Percentiles rank a stretch among this genome's conserved stretches.
phyloP scores from a whole-genome alignment of 1,284 basidiomycete species.

The Bondarzewia mesenterica region DNA sequence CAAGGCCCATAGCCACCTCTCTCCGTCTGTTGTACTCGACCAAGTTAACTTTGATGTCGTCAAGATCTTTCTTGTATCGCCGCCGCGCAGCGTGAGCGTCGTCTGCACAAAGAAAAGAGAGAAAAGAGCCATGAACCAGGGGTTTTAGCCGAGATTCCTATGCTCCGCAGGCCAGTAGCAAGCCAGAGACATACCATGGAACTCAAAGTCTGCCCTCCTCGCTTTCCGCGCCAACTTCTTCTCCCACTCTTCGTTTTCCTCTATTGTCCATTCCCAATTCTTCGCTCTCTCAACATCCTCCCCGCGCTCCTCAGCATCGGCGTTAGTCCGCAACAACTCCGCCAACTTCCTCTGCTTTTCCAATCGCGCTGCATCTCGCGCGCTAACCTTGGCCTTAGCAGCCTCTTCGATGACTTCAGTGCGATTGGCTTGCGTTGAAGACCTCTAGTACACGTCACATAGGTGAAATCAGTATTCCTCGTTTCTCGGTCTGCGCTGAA shows the following conservation, averaged over 20 bases:
- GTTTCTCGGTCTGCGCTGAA: background rate
- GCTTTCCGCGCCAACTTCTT: slow-evolving; percentile 74
- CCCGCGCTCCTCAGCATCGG: slow-evolving; percentile 82
- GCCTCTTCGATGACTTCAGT: slow-evolving; percentile 78
- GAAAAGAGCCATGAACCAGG: too few relatives aligned
- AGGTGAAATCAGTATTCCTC: too few relatives aligned
- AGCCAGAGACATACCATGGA: slow-evolving; percentile 49
- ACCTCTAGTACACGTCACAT: slow-evolving; percentile 39
- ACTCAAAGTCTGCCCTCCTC: slow-evolving; percentile 73
- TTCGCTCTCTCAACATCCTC: slow-evolving; percentile 73
- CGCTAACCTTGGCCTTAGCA: slow-evolving; percentile 65
- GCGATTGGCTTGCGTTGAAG: slow-evolving; percentile 75
- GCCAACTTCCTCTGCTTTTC: slow-evolving; percentile 86
- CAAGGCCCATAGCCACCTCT: slow-evolving; percentile 70
- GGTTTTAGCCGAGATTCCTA: too few relatives aligned
- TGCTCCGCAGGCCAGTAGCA: slow-evolving; percentile 16
- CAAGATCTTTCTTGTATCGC: slow-evolving; percentile 87
- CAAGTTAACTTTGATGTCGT: slow-evolving; percentile 81
- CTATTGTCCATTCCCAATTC: slow-evolving; percentile 92
- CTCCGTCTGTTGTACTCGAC: slow-evolving; percentile 82
- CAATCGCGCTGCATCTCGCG: slow-evolving; percentile 70
- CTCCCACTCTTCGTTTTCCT: slow-evolving; percentile 94
- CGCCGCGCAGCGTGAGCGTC: slow-evolving; percentile 83
- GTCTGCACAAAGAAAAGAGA: slow-evolving; percentile 44
- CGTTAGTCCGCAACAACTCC: slow-evolving; percentile 79